Percentiles rank a stretch among this genome's conserved stretches.
Evolutionary conservation across 1,284 basidiomycete genomes (phyloP).

Genomic region (Malassezia sp.): DNA sequence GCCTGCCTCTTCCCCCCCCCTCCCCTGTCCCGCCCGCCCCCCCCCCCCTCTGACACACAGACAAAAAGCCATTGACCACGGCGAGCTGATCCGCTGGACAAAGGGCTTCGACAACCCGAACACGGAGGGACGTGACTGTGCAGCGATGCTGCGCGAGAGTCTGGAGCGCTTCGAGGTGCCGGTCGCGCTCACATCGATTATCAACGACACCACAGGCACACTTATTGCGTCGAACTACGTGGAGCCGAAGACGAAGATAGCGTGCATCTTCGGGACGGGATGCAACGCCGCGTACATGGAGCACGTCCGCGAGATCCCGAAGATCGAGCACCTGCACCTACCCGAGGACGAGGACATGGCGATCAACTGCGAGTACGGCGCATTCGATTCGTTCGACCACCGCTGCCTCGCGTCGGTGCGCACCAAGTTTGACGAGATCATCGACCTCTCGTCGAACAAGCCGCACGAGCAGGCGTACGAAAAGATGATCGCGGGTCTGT

Average conservation of each 20-base stretch:
- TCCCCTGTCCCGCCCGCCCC: too few relatives aligned
- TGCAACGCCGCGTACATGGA: constrained; percentile 85
- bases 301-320: constrained; percentile 61
- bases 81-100: constrained; percentile 90
- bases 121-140: constrained; percentile 85
- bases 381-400: constrained; percentile 91
- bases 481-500: constrained; percentile 97
- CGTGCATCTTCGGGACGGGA: constrained; percentile 92
- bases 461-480: constrained; percentile 87
- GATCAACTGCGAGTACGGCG: constrained; percentile 95
- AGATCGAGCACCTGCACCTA: constrained; percentile 66
- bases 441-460: constrained; percentile 91
- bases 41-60: too few relatives aligned
- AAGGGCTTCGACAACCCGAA: constrained; percentile 90
- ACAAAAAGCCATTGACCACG: constrained; percentile 90
- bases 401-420: constrained; percentile 66
- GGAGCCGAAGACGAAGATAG: constrained; percentile 76
- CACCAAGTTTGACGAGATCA: constrained; percentile 83
- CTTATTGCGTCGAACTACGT: constrained; percentile 95
- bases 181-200: constrained; percentile 42
- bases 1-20: constrained; percentile 7
- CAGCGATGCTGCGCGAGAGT: constrained; percentile 75
- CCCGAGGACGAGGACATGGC: constrained; percentile 66
- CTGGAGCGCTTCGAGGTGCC: constrained; percentile 56
- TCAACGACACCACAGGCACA: constrained; percentile 91